These are phyloP conservation scores for Drechmeria coniospora DNA, from an alignment of 2,329 filamentous ascomycete species.

Conservation along the genomic window DNA sequence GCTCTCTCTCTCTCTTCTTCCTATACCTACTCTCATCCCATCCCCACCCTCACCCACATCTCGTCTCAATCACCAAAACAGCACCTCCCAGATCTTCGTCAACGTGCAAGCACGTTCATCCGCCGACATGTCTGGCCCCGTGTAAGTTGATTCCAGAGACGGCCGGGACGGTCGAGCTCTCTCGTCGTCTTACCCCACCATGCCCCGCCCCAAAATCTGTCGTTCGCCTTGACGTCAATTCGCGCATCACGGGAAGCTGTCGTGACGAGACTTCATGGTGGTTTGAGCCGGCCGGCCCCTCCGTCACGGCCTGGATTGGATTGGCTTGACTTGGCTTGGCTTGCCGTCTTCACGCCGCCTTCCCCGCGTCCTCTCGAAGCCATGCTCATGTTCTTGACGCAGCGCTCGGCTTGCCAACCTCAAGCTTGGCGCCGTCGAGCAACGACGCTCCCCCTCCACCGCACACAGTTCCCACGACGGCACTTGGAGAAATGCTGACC, in stretches of 20 bases:
- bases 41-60: too few relatives aligned
- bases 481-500: conserved; percentile 37
- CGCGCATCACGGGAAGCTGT: conserved; percentile 13
- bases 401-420: conserved; percentile 64
- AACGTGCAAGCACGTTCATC: too few relatives aligned
- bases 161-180: conserved; percentile 2
- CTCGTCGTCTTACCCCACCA: conserved; percentile 22
- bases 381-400: conserved; percentile 23
- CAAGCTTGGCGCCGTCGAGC: conserved; percentile 49
- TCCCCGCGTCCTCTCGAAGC: conserved; percentile 3
- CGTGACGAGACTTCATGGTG: conserved; percentile 8
- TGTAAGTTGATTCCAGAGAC: conserved; percentile 40
- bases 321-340: too few relatives aligned
- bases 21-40: neutral
- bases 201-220: conserved; percentile 18
- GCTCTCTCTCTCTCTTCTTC: conserved; percentile 1
- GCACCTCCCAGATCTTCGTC: too few relatives aligned
- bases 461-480: conserved; percentile 10
- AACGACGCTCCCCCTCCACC: conserved; percentile 16
- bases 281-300: conserved; percentile 2
- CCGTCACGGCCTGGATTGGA: neutral
- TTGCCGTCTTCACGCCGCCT: too few relatives aligned
- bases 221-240: conserved; percentile 17
- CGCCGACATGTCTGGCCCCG: conserved; percentile 46
- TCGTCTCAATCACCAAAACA: too few relatives aligned